Evolutionary conservation across 768 basidiomycete genomes (phyloP).

Genomic region (Boletus rubescentipes): DNA sequence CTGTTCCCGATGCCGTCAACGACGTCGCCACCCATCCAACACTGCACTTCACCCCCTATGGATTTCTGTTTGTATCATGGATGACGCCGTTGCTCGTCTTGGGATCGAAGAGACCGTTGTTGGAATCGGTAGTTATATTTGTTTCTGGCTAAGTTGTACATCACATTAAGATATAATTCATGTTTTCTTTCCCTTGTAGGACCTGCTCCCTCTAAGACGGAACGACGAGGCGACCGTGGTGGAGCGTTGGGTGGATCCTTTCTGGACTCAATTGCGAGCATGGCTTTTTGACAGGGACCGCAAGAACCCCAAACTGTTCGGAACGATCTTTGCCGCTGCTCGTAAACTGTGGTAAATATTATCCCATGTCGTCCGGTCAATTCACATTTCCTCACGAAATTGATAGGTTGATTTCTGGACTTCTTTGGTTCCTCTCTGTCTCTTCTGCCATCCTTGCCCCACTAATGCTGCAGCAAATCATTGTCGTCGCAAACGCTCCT

Average conservation of each 20-base stretch:
- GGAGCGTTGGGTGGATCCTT: conserved; percentile 24
- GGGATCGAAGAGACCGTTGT: conserved; percentile 28
- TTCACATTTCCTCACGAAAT: background rate
- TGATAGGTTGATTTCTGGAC: conserved; percentile 23
- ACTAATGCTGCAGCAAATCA: conserved; percentile 29
- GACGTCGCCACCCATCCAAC: conserved; percentile 21
- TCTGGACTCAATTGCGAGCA: conserved; percentile 22
- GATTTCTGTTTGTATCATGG: conserved; percentile 27
- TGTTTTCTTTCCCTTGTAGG: conserved; percentile 14
- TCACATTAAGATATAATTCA: conserved; percentile 17
- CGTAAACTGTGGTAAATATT: conserved; percentile 14
- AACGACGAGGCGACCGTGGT: conserved; percentile 25
- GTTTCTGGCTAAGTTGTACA: conserved; percentile 22
- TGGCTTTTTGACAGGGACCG: conserved; percentile 18
- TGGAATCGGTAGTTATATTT: conserved; percentile 33
- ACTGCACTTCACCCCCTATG: conserved; percentile 8
- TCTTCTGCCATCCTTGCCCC: conserved; percentile 23
- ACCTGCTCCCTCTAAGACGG: conserved; percentile 26
- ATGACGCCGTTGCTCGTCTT: conserved; percentile 26
- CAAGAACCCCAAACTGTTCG: conserved; percentile 18
- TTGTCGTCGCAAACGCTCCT: conserved; percentile 22
- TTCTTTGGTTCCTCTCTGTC: conserved; percentile 31
- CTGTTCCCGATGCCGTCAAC: conserved; percentile 16
- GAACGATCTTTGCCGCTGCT: conserved; percentile 17
- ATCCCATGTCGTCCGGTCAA: background rate